Percentiles rank a stretch among this genome's conserved stretches.
These are phyloP conservation scores for Wallemia mellicola DNA, from an alignment of 1,284 basidiomycete genomes.

Conservation along the genomic window DNA sequence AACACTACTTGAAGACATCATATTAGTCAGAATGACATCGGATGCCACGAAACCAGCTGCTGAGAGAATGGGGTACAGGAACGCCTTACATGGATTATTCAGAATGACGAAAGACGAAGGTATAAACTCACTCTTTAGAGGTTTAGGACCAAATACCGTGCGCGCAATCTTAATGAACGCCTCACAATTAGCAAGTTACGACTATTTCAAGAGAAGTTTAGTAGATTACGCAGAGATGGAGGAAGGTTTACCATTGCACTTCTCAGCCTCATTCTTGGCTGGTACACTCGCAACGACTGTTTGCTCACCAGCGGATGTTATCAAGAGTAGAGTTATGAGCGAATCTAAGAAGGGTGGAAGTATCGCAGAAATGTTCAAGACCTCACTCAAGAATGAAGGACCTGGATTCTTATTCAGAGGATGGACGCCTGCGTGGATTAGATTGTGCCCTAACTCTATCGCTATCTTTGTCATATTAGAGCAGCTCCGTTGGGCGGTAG, in stretches of 20 bases:
- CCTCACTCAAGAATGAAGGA: constrained; percentile 6
- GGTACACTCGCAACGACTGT: constrained; percentile 24
- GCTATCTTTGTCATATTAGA: constrained; percentile 8
- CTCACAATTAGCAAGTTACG: constrained; percentile 21
- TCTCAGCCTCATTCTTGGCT: constrained; percentile 19
- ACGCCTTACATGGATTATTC: constrained; percentile 19
- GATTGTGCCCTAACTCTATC: not conserved
- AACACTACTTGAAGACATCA: constrained; percentile 29
- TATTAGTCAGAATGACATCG: constrained; percentile 18
- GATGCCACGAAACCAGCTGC: constrained; percentile 13
- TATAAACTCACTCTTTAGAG: constrained; percentile 16
- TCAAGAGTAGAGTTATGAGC: constrained; percentile 21
- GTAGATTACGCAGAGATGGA: constrained; percentile 14
- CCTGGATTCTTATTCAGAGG: not conserved
- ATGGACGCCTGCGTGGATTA: constrained; percentile 8
- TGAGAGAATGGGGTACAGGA: constrained; percentile 12
- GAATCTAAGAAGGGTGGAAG: constrained; percentile 10
- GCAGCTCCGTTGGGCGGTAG: constrained; percentile 1
- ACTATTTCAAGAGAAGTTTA: constrained; percentile 22
- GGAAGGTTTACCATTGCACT: constrained; percentile 21
- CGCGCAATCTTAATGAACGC: constrained; percentile 24
- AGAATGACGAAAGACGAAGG: constrained; percentile 21
- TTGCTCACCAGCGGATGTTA: constrained; percentile 20
- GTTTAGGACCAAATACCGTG: constrained; percentile 21
- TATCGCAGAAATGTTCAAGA: constrained; percentile 5